Percentiles rank a stretch among this genome's conserved stretches.
Conservation (phyloP, 169 alveolate species). For the Eimeria sp. region DNA sequence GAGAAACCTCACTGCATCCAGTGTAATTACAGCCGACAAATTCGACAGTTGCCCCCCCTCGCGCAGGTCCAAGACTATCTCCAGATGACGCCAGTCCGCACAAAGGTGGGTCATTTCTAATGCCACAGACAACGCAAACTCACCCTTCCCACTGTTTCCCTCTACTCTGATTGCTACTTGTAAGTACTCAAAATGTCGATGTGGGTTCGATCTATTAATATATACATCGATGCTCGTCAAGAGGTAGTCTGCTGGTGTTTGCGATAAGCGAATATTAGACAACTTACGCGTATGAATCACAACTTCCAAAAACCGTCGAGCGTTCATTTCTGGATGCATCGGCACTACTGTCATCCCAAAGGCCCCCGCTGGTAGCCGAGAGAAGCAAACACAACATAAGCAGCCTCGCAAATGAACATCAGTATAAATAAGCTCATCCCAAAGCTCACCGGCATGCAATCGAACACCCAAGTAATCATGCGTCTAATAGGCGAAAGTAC, state of each 20-base stretch:
- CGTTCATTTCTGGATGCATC: slow-evolving; percentile 68
- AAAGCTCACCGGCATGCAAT: no score
- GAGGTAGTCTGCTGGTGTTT: not conserved
- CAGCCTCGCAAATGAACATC: no score
- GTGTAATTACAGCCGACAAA: slow-evolving; percentile 43
- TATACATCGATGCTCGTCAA: not conserved
- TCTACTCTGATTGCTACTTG: not conserved
- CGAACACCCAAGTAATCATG: no score
- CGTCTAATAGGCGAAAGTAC: no score
- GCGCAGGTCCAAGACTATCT: slow-evolving; percentile 55
- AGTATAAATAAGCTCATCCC: no score
- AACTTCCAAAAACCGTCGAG: slow-evolving; percentile 70
- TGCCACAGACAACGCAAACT: not conserved
- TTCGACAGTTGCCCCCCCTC: slow-evolving; percentile 59
- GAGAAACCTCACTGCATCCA: slow-evolving; percentile 33
- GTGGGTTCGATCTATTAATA: not conserved
- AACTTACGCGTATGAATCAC: slow-evolving; percentile 60
- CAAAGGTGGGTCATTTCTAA: slow-evolving; percentile 71
- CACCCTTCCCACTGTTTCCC: not conserved
- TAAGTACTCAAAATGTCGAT: not conserved
- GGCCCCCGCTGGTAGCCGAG: slow-evolving; percentile 34
- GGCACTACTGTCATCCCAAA: slow-evolving; percentile 62
- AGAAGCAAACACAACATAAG: not conserved
- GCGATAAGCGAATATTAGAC: no score
- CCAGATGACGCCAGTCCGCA: slow-evolving; percentile 58